Evolutionary conservation across 257 asterid genomes (phyloP).

Genomic region (Nicotiana obtusifolia): DNA sequence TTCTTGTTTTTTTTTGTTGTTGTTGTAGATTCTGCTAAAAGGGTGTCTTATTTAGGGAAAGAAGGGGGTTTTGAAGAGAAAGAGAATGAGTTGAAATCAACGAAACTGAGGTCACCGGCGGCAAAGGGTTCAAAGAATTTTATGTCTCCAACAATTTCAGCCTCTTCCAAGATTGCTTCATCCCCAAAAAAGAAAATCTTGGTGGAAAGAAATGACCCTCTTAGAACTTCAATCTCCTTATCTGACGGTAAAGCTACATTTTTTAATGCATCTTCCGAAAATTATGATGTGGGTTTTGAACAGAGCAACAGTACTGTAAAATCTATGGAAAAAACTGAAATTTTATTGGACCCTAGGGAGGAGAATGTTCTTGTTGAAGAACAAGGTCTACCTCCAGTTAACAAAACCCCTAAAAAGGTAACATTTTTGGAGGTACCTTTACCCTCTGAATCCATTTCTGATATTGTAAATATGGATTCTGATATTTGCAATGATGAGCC

Average conservation of each 20-base stretch:
- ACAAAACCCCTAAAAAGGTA: constrained; percentile 45
- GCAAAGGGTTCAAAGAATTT: constrained; percentile 61
- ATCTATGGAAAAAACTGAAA: constrained; percentile 6
- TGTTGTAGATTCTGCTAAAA: constrained; percentile 41
- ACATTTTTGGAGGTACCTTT: constrained; percentile 40
- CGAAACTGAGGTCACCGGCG: constrained; percentile 44
- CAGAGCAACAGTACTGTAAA: constrained; percentile 7
- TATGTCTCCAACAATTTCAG: constrained; percentile 94
- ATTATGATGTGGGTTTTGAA: constrained; percentile 20
- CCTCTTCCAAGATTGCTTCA: constrained; percentile 82
- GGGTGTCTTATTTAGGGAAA: constrained; percentile 32
- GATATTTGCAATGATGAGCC: constrained; percentile 21
- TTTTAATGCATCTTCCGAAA: constrained; percentile 30
- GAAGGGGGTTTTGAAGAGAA: constrained; percentile 43
- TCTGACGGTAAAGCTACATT: constrained; percentile 76
- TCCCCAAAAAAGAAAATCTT: constrained; percentile 78
- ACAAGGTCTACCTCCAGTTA: constrained; percentile 24
- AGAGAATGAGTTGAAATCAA: constrained; percentile 53
- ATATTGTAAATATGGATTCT: constrained; percentile 25
- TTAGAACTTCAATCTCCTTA: constrained; percentile 61
- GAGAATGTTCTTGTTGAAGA: constrained; percentile 13
- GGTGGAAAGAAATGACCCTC: constrained; percentile 72
- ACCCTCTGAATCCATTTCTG: constrained; percentile 20
- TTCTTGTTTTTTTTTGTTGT: not conserved
- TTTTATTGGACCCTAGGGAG: constrained; percentile 9